These are phyloP conservation scores for Calycina herbarum DNA, from an alignment of 2,329 filamentous ascomycete genomes.

Conservation along the genomic window DNA sequence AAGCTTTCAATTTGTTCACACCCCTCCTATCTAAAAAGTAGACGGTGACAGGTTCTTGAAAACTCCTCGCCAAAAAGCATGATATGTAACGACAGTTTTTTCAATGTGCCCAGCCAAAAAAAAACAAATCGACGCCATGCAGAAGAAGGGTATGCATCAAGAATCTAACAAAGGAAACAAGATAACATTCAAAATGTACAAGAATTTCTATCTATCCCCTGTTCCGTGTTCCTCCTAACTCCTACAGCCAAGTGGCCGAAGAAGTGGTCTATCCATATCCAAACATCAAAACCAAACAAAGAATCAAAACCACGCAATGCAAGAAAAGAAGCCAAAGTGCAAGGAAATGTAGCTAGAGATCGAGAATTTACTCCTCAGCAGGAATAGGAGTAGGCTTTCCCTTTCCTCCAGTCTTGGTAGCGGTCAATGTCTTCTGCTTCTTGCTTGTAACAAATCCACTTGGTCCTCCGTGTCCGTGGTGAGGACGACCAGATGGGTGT, in stretches of 20 bases:
- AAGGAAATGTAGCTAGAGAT: background rate
- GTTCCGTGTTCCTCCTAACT: background rate
- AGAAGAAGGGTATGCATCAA: background rate
- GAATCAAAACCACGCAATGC: background rate
- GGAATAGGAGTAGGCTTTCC: background rate
- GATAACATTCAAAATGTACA: background rate
- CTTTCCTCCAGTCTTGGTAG: background rate
- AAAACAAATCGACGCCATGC: background rate
- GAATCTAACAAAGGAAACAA: background rate
- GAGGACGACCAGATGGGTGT: background rate
- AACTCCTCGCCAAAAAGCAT: background rate
- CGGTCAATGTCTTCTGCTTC: background rate
- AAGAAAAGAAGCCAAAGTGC: background rate
- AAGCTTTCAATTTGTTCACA: background rate
- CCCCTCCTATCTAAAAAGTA: background rate
- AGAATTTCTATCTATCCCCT: background rate
- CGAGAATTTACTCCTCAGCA: background rate
- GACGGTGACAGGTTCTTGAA: background rate
- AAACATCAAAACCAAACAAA: background rate
- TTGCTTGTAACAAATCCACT: background rate
- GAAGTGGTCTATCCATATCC: background rate
- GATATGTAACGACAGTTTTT: constrained; percentile 1
- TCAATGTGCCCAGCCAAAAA: background rate
- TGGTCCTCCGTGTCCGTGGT: background rate
- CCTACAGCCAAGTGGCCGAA: background rate